Conservation (phyloP, 2,329 filamentous ascomycete genomes). For the Diaporthe longicolla region DNA sequence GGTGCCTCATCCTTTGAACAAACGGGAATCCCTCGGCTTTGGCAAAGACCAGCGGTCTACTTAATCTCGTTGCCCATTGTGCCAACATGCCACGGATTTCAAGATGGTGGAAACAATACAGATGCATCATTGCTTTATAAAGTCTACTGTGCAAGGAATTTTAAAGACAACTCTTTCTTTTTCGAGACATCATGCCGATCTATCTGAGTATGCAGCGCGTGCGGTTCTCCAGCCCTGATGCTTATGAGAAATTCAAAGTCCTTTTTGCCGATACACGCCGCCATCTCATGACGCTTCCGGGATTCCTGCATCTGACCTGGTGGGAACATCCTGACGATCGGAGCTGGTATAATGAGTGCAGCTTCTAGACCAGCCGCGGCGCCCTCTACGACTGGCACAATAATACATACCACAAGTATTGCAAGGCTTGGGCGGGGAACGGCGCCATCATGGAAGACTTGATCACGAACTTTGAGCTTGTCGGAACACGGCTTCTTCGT, state of each 20-base stretch:
- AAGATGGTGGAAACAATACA: neutral
- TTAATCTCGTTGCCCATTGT: neutral
- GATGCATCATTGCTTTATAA: neutral
- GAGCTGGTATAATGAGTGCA: slow-evolving; percentile 38
- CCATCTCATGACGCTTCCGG: slow-evolving; percentile 37
- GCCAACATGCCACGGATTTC: neutral
- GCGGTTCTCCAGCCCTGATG: slow-evolving; percentile 27
- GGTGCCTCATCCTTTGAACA: neutral
- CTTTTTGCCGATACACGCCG: slow-evolving; percentile 31
- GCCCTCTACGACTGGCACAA: slow-evolving; percentile 39
- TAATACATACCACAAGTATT: slow-evolving; percentile 39
- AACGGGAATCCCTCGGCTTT: neutral
- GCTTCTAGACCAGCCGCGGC: slow-evolving; percentile 35
- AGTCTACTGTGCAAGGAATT: neutral
- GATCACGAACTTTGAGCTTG: slow-evolving; percentile 35
- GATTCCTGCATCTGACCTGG: slow-evolving; percentile 36
- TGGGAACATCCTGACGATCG: slow-evolving; percentile 36
- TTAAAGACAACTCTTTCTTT: neutral
- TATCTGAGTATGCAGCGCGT: slow-evolving; percentile 21
- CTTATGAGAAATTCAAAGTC: slow-evolving; percentile 37
- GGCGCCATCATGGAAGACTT: slow-evolving; percentile 36
- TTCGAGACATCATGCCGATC: neutral
- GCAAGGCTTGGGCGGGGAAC: slow-evolving; percentile 33
- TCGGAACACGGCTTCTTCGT: slow-evolving; percentile 27
- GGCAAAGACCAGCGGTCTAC: neutral